These are phyloP conservation scores for Lunularia cruciata DNA, from an alignment of 225 moss, liverwort and hornwort species.

Conservation along the genomic window DNA sequence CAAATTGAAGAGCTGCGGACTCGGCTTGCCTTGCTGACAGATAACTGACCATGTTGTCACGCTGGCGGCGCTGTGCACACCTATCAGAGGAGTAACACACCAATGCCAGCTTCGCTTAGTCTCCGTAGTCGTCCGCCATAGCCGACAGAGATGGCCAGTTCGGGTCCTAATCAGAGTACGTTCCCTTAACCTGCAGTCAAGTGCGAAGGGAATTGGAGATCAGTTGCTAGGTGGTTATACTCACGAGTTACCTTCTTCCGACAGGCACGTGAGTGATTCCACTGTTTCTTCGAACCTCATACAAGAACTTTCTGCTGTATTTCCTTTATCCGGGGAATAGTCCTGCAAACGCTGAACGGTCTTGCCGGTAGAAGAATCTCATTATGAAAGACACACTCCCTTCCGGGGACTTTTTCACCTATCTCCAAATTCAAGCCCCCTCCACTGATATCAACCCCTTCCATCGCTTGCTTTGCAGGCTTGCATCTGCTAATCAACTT, in stretches of 20 bases:
- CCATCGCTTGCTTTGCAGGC: not conserved
- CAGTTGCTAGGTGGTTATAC: conserved; percentile 15
- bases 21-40: conserved; percentile 12
- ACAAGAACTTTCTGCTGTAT: conserved; percentile 16
- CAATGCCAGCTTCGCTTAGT: not conserved
- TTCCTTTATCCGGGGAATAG: not conserved
- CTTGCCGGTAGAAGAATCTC: conserved; percentile 5
- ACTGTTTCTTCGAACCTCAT: not conserved
- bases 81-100: conserved; percentile 6
- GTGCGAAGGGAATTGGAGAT: conserved; percentile 5
- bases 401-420: not conserved
- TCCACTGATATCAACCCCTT: not conserved
- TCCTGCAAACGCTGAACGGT: not conserved
- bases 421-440: no score
- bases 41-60: conserved; percentile 9
- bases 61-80: conserved; percentile 18
- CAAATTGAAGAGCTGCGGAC: not conserved
- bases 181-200: not conserved
- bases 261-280: conserved; percentile 14
- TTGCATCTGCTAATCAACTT: not conserved
- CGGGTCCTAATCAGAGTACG: not conserved
- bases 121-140: conserved; percentile 8
- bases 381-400: not conserved
- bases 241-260: not conserved
- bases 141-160: conserved; percentile 1